phyloP scores from a whole-genome alignment of 2,329 filamentous ascomycete genomes.

The Alternaria sp. region DNA sequence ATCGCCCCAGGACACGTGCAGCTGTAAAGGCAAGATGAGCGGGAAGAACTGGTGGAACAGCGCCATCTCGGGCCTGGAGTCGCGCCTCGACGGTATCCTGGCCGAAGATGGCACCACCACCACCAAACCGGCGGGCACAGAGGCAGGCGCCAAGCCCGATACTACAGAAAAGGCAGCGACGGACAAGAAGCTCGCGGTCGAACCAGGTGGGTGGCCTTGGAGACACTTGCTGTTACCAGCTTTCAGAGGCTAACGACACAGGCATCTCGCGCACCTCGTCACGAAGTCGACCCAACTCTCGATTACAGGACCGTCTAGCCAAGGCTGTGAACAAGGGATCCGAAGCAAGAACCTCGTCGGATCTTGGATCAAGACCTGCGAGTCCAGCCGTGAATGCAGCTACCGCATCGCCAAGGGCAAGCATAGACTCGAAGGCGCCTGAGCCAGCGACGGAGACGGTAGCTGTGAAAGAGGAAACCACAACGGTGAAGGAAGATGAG shows the following conservation, averaged over 20 bases:
- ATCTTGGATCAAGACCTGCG: conserved; percentile 59
- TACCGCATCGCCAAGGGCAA: conserved; percentile 51
- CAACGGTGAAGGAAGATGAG: conserved; percentile 22
- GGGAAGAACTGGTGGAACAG: conserved; percentile 60
- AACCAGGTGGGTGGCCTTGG: conserved; percentile 39
- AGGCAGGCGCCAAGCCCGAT: conserved; percentile 45
- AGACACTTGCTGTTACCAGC: neutral
- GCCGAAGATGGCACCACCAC: conserved; percentile 73
- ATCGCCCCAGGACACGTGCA: neutral
- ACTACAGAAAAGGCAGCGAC: conserved; percentile 31
- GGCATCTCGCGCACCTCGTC: conserved; percentile 69
- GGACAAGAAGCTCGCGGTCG: conserved; percentile 41
- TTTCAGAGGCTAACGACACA: conserved; percentile 37
- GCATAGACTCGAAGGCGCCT: conserved; percentile 52
- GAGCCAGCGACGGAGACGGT: conserved; percentile 26
- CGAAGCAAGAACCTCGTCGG: conserved; percentile 58
- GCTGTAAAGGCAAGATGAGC: conserved; percentile 30
- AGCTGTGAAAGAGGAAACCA: conserved; percentile 4
- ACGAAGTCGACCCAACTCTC: conserved; percentile 73
- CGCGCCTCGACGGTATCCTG: conserved; percentile 87
- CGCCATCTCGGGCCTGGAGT: conserved; percentile 92
- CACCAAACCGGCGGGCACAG: conserved; percentile 51
- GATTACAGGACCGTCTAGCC: conserved; percentile 86
- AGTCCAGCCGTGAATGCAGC: conserved; percentile 51
- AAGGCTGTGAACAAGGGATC: conserved; percentile 80